phyloP scores from a whole-genome alignment of 768 basidiomycete genomes.

The Leccinum arenicola region DNA sequence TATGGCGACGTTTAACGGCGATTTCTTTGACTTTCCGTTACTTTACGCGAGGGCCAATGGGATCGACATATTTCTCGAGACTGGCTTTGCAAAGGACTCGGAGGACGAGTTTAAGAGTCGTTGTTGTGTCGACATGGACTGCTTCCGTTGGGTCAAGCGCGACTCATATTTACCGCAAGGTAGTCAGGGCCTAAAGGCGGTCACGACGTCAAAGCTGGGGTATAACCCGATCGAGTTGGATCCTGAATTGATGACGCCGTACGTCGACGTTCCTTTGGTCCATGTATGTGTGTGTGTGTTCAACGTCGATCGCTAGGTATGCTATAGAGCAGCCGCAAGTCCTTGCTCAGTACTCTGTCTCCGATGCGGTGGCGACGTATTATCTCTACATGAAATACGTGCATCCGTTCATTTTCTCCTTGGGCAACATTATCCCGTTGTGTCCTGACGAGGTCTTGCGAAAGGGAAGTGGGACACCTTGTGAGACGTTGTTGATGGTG shows the following conservation, averaged over 20 bases:
- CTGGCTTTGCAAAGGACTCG: conserved; percentile 84
- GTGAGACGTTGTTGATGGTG: conserved; percentile 98
- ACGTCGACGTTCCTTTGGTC: conserved; percentile 31
- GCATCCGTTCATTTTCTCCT: conserved; percentile 97
- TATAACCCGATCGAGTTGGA: conserved; percentile 97
- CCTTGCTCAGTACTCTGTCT: conserved; percentile 91
- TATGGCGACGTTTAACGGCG: conserved; percentile 98
- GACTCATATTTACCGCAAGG: conserved; percentile 99
- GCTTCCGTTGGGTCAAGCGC: conserved; percentile 99
- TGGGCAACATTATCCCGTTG: conserved; percentile 98
- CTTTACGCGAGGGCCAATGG: conserved; percentile 88
- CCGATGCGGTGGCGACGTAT: conserved; percentile 99
- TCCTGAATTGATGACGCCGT: conserved; percentile 99
- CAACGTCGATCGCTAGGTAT: conserved; percentile 53
- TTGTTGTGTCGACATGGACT: conserved; percentile 96
- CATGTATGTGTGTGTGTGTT: neutral
- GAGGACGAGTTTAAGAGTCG: conserved; percentile 96
- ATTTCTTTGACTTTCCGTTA: conserved; percentile 99
- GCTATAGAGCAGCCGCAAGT: conserved; percentile 93
- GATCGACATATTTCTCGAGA: conserved; percentile 96
- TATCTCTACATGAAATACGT: conserved; percentile 99
- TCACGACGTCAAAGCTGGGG: conserved; percentile 92
- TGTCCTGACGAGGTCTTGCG: conserved; percentile 94
- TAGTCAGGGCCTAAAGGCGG: conserved; percentile 96
- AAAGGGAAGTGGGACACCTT: conserved; percentile 95